phyloP scores from a whole-genome alignment of 2,329 filamentous ascomycete species.

The Pyricularia sp. region DNA sequence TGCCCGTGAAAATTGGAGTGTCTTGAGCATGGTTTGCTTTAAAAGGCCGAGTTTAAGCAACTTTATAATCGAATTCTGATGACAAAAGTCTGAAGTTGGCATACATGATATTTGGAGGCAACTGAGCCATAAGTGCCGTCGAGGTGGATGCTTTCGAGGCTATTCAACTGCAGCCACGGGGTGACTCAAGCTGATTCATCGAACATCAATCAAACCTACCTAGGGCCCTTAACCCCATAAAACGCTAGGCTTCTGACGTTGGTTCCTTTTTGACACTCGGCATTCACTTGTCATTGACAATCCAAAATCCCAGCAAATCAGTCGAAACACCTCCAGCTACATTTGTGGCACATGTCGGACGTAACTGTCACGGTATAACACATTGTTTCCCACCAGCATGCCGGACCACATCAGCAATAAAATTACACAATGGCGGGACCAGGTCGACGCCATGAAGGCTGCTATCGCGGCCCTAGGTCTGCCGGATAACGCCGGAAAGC shows the following conservation, averaged over 20 bases:
- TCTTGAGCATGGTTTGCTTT: neutral
- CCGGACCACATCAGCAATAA: neutral
- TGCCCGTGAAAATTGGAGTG: neutral
- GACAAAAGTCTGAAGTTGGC: neutral
- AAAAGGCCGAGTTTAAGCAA: neutral
- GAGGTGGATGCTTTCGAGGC: neutral
- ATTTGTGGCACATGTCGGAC: neutral
- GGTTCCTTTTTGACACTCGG: neutral
- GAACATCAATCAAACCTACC: neutral
- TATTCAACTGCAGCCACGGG: neutral
- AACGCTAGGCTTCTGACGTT: neutral
- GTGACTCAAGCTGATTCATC: conserved; percentile 1
- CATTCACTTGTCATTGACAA: neutral
- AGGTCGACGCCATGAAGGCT: conserved; percentile 77
- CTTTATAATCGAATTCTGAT: neutral
- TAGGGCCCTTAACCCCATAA: neutral
- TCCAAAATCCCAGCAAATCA: neutral
- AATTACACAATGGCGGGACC: conserved; percentile 63
- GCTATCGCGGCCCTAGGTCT: conserved; percentile 66
- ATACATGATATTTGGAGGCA: neutral
- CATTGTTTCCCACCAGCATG: neutral
- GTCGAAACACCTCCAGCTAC: neutral
- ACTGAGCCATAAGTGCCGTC: neutral
- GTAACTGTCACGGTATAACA: neutral
- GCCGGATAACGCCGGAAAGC: conserved; percentile 15